A percentile compares a stretch with the other conserved stretches of the same genome.
These are phyloP conservation scores for Cercophora newfieldiana DNA, from an alignment of 495 filamentous ascomycete genomes.

Conservation along the genomic window DNA sequence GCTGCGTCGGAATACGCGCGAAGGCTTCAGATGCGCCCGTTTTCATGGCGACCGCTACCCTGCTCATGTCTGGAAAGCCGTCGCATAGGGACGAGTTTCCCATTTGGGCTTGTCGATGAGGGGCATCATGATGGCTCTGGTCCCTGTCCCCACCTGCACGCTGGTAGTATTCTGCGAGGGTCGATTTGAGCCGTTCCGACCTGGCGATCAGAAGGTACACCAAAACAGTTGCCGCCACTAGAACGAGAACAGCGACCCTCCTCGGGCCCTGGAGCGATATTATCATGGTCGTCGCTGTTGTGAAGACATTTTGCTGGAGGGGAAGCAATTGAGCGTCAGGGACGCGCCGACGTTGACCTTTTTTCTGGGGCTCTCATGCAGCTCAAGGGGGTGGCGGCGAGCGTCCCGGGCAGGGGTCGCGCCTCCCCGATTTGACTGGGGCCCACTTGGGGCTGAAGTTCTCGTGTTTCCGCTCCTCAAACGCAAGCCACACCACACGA, in stretches of 20 bases:
- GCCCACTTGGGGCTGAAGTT: too few relatives aligned
- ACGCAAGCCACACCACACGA: too few relatives aligned
- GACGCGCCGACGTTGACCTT: too few relatives aligned
- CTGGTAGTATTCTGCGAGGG: neutral
- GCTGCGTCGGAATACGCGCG: conserved; percentile 54
- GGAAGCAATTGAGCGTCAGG: too few relatives aligned
- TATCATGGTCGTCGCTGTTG: too few relatives aligned
- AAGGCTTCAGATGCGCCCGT: conserved; percentile 58
- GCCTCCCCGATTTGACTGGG: too few relatives aligned
- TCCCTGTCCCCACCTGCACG: neutral
- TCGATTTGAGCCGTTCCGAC: neutral
- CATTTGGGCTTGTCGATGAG: neutral
- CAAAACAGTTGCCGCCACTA: neutral
- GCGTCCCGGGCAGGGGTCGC: too few relatives aligned
- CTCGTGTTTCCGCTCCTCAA: too few relatives aligned
- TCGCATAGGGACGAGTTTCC: conserved; percentile 26
- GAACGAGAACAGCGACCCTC: neutral
- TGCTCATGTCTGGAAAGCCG: conserved; percentile 39
- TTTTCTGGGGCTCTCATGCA: too few relatives aligned
- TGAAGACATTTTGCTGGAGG: too few relatives aligned
- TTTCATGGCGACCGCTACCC: conserved; percentile 54
- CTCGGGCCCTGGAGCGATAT: neutral
- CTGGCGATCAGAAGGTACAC: neutral
- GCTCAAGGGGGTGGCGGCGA: too few relatives aligned
- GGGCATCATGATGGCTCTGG: neutral